Evolutionary conservation across 2,329 filamentous ascomycete genomes (phyloP), one percentile per base, ranked within the genome.

Genomic region (Camillea tinctor): DNA sequence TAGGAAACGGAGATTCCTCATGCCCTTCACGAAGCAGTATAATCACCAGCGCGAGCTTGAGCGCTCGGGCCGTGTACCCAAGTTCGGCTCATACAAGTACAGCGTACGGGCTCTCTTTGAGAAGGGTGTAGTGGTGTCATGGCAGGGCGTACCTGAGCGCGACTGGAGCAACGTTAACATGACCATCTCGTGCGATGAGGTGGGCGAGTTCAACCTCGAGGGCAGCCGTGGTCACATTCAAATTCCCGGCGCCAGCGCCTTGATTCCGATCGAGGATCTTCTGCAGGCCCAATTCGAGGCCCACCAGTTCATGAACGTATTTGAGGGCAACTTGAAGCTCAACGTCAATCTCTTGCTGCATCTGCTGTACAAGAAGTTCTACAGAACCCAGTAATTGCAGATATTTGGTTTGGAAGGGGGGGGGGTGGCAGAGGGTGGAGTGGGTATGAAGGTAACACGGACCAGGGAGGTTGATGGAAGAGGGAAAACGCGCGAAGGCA

Each of bases 331-430:
- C 64, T 82, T 97, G 73, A 89, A 90, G 77, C 84, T 99, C 72
- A 98, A 98, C 76, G 95, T 99, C 71, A 99, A 99, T 80, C 77
- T 99, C 72, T 87, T 99, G 78, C 82, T 99, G 81, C 95, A 99
- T 83, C 81, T 98, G 76, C 85, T 99, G 68, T 98, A 98, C 82
- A 96, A 96, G 85, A 99, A 99, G 83, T 99, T 99, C 77, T 99
- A 99, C 74, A 81, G 87, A 63, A 89, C 87, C 61, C 86, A 88
- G 71, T 88, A 78, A 77, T 54, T 53, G 30, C 8, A 55, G 36
- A 3, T 11, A 11, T 7, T 30, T 30, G 22, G 59, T 15, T 30
- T 52, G 48, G n/a, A 48, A 36, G 23, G 24, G 17, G 21, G 44
- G 19, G 15, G 51, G 26, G 44, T 11, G 44, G 54, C 52, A 8